phyloP scores from a whole-genome alignment of 805 yeast genomes.

The Cyberlindnera xishuangbannaensis region DNA sequence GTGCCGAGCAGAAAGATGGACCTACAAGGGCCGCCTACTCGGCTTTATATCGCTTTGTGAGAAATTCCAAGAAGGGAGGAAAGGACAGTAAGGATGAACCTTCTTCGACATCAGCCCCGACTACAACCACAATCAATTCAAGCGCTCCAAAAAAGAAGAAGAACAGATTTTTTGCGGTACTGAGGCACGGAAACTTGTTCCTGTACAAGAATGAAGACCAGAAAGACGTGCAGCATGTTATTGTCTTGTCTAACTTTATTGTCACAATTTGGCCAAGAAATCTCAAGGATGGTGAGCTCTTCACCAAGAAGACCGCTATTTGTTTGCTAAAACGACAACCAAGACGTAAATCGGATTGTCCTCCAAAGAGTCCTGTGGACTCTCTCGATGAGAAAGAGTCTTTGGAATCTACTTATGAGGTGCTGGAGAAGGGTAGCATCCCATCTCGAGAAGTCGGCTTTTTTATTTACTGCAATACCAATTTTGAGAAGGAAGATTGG shows the following conservation, averaged over 20 bases:
- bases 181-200: constrained; percentile 84
- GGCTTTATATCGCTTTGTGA: constrained; percentile 53
- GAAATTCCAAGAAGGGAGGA: constrained; percentile 17
- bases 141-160: constrained; percentile 35
- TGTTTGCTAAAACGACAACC: constrained; percentile 53
- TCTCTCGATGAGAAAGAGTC: constrained; percentile 16
- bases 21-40: constrained; percentile 49
- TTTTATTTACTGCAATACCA: constrained; percentile 71
- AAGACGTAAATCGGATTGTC: constrained; percentile 21
- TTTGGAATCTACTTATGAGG: constrained; percentile 18
- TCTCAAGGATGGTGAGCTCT: constrained; percentile 68
- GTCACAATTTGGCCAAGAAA: constrained; percentile 83
- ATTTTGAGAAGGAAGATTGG: constrained; percentile 88
- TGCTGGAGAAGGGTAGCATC: constrained; percentile 18
- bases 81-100: constrained; percentile 6
- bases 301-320: constrained; percentile 74
- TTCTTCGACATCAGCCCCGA: constrained; percentile 5
- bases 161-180: constrained; percentile 61
- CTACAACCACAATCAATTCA: constrained; percentile 18
- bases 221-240: constrained; percentile 67
- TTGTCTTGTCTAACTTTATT: constrained; percentile 64
- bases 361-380: no score
- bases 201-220: constrained; percentile 69
- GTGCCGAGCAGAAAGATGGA: constrained; percentile 20
- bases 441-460: constrained; percentile 34